These are phyloP conservation scores for Paecilomyces variotii DNA, from an alignment of 2,329 filamentous ascomycete species.

Conservation along the genomic window DNA sequence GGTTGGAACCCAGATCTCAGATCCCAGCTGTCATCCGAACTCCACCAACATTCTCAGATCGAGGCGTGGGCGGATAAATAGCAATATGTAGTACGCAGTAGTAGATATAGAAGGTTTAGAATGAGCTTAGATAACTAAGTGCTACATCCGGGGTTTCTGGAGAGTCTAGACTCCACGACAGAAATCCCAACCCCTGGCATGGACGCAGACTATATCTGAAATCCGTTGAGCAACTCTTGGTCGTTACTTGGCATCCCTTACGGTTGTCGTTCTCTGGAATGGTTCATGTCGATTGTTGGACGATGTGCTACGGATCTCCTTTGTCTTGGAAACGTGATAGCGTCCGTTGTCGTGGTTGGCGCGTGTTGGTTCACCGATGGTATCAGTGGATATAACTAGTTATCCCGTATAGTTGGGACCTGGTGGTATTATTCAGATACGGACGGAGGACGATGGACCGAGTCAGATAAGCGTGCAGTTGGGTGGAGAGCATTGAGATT, in stretches of 20 bases:
- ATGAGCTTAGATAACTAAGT: neutral
- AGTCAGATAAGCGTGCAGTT: neutral
- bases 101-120: neutral
- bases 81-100: neutral
- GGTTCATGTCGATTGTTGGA: neutral
- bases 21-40: neutral
- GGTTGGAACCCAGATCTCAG: neutral
- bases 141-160: neutral
- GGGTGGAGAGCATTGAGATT: neutral
- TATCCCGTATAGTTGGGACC: neutral
- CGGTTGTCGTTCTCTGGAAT: neutral
- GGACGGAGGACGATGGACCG: neutral
- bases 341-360: neutral
- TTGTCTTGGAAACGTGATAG: neutral
- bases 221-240: neutral
- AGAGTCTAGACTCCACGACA: too few species aligned
- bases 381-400: neutral
- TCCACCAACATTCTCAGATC: neutral
- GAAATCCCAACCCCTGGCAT: neutral
- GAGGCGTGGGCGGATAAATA: neutral
- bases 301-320: neutral
- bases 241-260: neutral
- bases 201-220: neutral
- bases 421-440: neutral
- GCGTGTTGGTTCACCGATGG: neutral